phyloP scores from a whole-genome alignment of 2,329 filamentous ascomycete species.

The Epichloe aotearoae region DNA sequence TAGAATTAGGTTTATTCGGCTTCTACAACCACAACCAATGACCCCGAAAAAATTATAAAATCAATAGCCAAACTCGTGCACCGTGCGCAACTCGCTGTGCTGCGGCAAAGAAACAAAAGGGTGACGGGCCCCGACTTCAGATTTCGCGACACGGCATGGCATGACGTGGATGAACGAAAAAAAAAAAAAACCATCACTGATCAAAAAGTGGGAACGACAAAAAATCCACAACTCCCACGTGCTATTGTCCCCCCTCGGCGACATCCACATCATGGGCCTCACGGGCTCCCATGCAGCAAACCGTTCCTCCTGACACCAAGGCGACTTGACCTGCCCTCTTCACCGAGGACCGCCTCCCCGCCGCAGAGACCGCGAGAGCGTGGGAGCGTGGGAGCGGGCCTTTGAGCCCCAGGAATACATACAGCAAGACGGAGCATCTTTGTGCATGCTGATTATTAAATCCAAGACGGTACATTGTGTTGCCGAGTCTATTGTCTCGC shows the following conservation, averaged over 20 bases:
- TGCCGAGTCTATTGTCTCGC: too few relatives aligned
- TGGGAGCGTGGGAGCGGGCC: too few relatives aligned
- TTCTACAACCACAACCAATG: too few relatives aligned
- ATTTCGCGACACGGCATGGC: too few relatives aligned
- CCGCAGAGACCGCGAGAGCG: too few relatives aligned
- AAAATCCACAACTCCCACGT: background rate
- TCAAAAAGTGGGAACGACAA: background rate
- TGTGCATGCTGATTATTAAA: too few relatives aligned
- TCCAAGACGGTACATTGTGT: too few relatives aligned
- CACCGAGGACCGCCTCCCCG: too few relatives aligned
- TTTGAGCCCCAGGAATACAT: background rate
- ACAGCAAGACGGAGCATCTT: background rate
- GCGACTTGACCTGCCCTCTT: too few relatives aligned
- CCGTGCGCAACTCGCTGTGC: background rate
- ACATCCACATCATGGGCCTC: background rate
- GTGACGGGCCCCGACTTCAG: background rate
- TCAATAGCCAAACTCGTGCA: background rate
- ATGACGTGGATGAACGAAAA: background rate
- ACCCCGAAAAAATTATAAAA: too few relatives aligned
- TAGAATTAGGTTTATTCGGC: accelerated
- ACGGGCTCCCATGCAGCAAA: background rate
- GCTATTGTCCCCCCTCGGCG: background rate
- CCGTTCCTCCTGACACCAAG: background rate
- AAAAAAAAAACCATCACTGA: background rate
- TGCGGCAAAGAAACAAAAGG: background rate